Percentiles rank a stretch among this genome's conserved stretches.
phyloP scores from a whole-genome alignment of 305 asterid species.

The Solanum hybrid region DNA sequence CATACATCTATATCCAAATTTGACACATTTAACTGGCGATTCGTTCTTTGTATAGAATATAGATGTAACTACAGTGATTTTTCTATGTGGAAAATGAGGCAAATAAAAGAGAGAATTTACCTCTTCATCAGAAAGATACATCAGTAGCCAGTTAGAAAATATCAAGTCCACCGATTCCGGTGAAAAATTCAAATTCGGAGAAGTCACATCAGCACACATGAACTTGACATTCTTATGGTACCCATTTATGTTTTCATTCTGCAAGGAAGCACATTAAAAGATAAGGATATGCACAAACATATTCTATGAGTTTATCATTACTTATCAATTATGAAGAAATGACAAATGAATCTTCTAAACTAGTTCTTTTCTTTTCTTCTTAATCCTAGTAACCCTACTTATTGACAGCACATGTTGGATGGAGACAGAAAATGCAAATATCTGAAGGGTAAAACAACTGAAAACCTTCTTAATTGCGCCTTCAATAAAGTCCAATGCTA shows the following conservation, averaged over 20 bases:
- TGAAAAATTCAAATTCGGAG: constrained; percentile 61
- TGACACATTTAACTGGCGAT: neutral
- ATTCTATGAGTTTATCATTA: neutral
- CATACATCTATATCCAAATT: neutral
- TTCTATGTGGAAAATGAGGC: neutral
- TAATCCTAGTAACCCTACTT: neutral
- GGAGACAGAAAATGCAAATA: constrained; percentile 3
- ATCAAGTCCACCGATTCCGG: constrained; percentile 72
- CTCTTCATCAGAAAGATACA: constrained; percentile 95
- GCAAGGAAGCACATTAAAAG: constrained; percentile 13
- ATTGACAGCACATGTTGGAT: neutral
- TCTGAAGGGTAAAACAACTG: constrained; percentile 7
- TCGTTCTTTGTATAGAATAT: neutral
- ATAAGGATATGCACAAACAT: neutral
- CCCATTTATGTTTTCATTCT: constrained; percentile 62
- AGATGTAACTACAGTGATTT: neutral
- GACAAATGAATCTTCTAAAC: neutral
- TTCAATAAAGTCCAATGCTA: constrained; percentile 84
- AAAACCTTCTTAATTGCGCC: constrained; percentile 71
- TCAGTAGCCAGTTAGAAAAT: constrained; percentile 91
- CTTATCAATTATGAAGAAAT: neutral
- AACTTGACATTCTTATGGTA: constrained; percentile 62
- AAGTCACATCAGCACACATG: constrained; percentile 87
- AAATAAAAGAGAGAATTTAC: constrained; percentile 22
- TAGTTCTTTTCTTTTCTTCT: neutral